phyloP scores from a whole-genome alignment of 1,284 basidiomycete genomes.

The Fomitiporia mediterranea region DNA sequence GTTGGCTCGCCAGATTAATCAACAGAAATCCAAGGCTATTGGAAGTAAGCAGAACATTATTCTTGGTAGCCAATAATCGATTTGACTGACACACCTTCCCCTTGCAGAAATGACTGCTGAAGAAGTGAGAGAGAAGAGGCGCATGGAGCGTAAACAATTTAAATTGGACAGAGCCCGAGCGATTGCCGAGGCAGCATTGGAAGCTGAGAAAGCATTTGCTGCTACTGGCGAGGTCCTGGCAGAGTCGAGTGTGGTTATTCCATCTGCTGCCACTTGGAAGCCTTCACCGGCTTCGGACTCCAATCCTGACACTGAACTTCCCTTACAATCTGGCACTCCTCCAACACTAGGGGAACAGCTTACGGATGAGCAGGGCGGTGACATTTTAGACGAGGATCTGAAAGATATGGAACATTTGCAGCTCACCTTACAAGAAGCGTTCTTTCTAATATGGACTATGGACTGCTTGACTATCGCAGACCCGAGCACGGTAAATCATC shows the following conservation, averaged over 20 bases:
- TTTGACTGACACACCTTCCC: conserved; percentile 10
- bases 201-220: conserved; percentile 68
- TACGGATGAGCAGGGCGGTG: conserved; percentile 25
- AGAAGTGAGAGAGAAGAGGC: conserved; percentile 80
- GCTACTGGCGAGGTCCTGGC: conserved; percentile 57
- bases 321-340: not conserved
- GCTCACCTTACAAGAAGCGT: conserved; percentile 87
- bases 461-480: conserved; percentile 79
- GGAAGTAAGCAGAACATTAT: conserved; percentile 57
- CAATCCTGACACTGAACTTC: not conserved
- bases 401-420: conserved; percentile 89
- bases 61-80: too few relatives aligned
- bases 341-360: too few relatives aligned
- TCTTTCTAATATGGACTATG: conserved; percentile 83
- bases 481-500: conserved; percentile 50
- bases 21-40: conserved; percentile 45
- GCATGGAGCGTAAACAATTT: conserved; percentile 84
- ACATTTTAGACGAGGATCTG: conserved; percentile 43
- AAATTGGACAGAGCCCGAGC: conserved; percentile 86
- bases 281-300: not conserved
- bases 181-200: conserved; percentile 65
- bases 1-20: conserved; percentile 72
- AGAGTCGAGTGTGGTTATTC: conserved; percentile 43
- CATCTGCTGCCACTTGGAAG: conserved; percentile 75
- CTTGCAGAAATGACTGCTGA: conserved; percentile 70